Conservation (phyloP, 2,329 filamentous ascomycete species). For the Aspergillus vadensis region DNA sequence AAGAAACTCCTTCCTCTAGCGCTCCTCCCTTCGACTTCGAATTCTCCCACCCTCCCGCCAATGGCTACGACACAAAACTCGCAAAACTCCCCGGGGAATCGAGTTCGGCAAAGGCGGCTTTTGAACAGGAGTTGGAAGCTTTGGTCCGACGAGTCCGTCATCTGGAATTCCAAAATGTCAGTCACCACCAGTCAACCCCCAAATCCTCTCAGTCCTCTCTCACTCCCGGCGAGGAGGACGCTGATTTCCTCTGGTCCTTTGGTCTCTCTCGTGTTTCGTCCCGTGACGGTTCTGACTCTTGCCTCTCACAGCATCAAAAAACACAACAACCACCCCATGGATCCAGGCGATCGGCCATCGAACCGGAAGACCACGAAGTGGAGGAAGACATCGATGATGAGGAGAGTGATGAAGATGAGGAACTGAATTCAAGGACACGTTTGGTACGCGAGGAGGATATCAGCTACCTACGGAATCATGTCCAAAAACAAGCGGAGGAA, state of each 20-base stretch:
- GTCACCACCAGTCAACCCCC: constrained; percentile 75
- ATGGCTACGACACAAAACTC: constrained; percentile 55
- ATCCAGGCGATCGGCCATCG: constrained; percentile 38
- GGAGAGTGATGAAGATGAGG: constrained; percentile 48
- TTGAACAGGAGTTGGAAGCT: constrained; percentile 81
- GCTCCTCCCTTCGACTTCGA: constrained; percentile 40
- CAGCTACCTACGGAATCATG: constrained; percentile 81
- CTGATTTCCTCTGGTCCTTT: constrained; percentile 38
- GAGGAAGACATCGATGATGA: constrained; percentile 37
- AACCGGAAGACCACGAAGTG: constrained; percentile 32
- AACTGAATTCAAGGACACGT: constrained; percentile 54
- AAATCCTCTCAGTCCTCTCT: constrained; percentile 64
- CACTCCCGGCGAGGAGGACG: constrained; percentile 54
- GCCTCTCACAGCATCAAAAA: constrained; percentile 40
- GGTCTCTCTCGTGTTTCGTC: constrained; percentile 38
- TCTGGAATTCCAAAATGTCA: constrained; percentile 75
- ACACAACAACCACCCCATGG: constrained; percentile 39
- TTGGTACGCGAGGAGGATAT: constrained; percentile 76
- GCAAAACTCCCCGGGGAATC: constrained; percentile 77
- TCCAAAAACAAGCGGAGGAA: constrained; percentile 90
- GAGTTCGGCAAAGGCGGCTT: constrained; percentile 70
- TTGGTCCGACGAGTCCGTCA: constrained; percentile 76
- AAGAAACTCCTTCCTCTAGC: constrained; percentile 38
- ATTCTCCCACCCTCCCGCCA: constrained; percentile 39
- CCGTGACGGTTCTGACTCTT: constrained; percentile 37